Base-by-base conservation (phyloP, 768 basidiomycete genomes). In the Lactarius deliciosus region DNA sequence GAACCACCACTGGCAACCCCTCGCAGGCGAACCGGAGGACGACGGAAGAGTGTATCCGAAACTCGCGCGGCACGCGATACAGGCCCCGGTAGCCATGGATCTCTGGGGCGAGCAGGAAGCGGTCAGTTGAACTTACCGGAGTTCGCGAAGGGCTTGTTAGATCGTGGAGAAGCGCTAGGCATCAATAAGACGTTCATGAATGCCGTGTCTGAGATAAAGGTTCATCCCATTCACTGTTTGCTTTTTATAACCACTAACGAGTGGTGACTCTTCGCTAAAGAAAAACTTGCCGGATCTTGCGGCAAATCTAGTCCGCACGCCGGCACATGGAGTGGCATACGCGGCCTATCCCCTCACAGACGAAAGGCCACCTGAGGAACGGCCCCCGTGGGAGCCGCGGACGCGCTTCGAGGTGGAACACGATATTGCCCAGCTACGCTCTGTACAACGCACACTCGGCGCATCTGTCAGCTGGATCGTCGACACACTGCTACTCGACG, bases 121-220 rank as follows among this genome's bases (percentile, higher is more conserved):
- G 71, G 79, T 34, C 77, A 80, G 45, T 78, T 87, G 74, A 85
- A 83, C 40, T 76, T 90, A 22, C 85, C 91, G 25, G 93, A 94
- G 71, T 80, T 92, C 68, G 83, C 92, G 0, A 82, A 88, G 59
- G 87, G 89, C 25, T 76, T 94, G 58, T 71, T 92, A 67, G 91
- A 94, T 74, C 81, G 86, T 22, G 86, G 90, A 32, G 91, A 92
- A 77, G 90, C 84, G 66, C 77, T 92, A 34, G 90, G 91, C n/a
- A 89, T 92, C 66, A 93, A 93, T 75, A 91, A 86, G 76, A 90
- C 90, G 0, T 78, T 93, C 22, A 85, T 89, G 84, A 90, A 83
- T 74, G 91, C 91, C 0, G 88, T 94, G 3, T 84, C 87, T 6
- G 92, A 92, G 75, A 77, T 90, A 47, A 86, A 84, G 77, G 94